These are phyloP conservation scores for Scenedesmus sp. DNA, from an alignment of 163 green algal genomes.

Conservation along the genomic window DNA sequence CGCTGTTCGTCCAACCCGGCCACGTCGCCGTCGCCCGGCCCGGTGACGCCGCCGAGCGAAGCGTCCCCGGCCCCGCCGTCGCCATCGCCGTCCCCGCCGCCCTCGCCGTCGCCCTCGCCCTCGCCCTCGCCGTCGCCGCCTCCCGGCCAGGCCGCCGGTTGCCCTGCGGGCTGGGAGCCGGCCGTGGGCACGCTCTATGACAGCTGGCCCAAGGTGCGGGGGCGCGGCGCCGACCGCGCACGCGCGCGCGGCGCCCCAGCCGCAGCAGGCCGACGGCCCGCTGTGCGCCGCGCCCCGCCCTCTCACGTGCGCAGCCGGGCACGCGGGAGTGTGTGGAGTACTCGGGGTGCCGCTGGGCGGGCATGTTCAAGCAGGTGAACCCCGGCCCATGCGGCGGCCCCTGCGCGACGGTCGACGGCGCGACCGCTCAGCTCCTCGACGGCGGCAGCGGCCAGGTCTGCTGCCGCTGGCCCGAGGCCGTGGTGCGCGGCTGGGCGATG, in stretches of 20 bases:
- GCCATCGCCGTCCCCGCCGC: too few relatives aligned
- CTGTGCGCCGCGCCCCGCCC: too few relatives aligned
- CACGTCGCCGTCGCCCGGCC: too few relatives aligned
- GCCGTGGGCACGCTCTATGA: slow-evolving; percentile 12
- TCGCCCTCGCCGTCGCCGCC: too few relatives aligned
- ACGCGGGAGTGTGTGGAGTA: background rate
- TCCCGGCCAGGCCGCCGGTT: background rate
- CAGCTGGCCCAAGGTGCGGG: background rate
- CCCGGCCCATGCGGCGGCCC: background rate
- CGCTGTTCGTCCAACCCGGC: too few relatives aligned
- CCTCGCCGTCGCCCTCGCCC: too few relatives aligned
- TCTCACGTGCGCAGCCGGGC: too few relatives aligned
- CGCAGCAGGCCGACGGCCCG: too few relatives aligned
- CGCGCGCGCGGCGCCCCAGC: too few relatives aligned
- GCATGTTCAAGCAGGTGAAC: background rate
- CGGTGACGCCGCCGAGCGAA: too few relatives aligned
- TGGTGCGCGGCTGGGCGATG: slow-evolving; percentile 1
- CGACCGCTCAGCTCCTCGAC: background rate
- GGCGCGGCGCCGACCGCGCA: too few relatives aligned
- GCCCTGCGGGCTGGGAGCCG: background rate
- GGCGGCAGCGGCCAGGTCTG: slow-evolving; percentile 3
- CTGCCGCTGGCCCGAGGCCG: slow-evolving; percentile 5
- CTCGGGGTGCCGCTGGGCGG: background rate
- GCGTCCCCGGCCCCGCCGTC: too few relatives aligned
- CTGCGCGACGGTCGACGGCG: background rate